Evolutionary conservation across 2,329 filamentous ascomycete genomes (phyloP).

Genomic region (Tolypocladium guangdongense): DNA sequence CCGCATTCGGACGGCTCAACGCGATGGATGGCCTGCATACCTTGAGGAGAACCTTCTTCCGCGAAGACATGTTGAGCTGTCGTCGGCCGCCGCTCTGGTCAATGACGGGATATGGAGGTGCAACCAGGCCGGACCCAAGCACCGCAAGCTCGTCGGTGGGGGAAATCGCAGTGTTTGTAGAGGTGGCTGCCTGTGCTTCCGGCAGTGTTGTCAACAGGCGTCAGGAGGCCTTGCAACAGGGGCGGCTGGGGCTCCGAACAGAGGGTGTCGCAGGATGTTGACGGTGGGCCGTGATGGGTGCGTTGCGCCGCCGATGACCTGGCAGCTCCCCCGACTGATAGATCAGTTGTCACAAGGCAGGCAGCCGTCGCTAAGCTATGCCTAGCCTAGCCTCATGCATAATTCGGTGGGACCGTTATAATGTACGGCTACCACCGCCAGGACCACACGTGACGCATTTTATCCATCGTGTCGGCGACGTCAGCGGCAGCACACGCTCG

Average conservation of each 20-base stretch:
- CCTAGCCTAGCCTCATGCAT: not conserved
- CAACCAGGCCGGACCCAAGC: not conserved
- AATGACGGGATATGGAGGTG: not conserved
- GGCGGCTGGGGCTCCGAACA: not conserved
- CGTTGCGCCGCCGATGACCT: not conserved
- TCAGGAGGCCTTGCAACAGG: not conserved
- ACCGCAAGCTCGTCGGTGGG: not conserved
- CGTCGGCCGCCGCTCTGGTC: conserved; percentile 9
- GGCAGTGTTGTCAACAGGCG: not conserved
- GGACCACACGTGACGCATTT: conserved; percentile 5
- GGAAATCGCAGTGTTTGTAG: not conserved
- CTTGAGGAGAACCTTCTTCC: conserved; percentile 88
- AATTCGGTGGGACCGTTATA: not conserved
- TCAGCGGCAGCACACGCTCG: not conserved
- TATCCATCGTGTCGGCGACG: not conserved
- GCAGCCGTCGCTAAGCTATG: not conserved
- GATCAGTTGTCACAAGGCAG: not conserved
- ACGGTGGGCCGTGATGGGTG: not conserved
- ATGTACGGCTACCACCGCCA: not conserved
- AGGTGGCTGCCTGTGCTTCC: not conserved
- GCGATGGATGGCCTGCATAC: conserved; percentile 34
- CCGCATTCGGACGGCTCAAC: not conserved
- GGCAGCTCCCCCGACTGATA: not conserved
- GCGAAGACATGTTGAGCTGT: conserved; percentile 53
- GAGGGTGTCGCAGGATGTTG: not conserved